Evolutionary conservation across 768 basidiomycete genomes (phyloP).

Genomic region (Rhodosporidiobolus odoratus): DNA sequence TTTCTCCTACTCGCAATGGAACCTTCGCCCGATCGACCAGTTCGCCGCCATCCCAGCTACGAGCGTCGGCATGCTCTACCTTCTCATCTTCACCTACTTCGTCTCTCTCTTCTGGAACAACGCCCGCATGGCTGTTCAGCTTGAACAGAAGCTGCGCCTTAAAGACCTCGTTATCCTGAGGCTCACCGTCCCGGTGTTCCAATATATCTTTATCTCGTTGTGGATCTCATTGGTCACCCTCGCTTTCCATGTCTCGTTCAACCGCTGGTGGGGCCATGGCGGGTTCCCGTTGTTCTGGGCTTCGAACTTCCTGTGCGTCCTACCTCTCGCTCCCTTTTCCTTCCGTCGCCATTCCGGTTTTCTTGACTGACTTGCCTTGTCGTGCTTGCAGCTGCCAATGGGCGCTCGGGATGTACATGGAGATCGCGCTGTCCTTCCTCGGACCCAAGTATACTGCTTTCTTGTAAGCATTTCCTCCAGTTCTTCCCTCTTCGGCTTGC

Average conservation of each 20-base stretch:
- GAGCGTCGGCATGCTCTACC: conserved; percentile 20
- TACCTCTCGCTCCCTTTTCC: too few species aligned
- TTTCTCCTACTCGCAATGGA: conserved; percentile 43
- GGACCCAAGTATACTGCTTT: conserved; percentile 46
- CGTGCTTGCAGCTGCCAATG: neutral
- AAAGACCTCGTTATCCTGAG: conserved; percentile 10
- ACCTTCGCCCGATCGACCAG: conserved; percentile 45
- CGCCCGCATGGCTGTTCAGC: conserved; percentile 5
- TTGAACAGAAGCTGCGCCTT: conserved; percentile 15
- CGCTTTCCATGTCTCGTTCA: conserved; percentile 44
- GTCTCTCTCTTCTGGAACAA: conserved; percentile 5
- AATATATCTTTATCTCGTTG: conserved; percentile 26
- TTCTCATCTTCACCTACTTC: conserved; percentile 46
- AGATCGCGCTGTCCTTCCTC: conserved; percentile 39
- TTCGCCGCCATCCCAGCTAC: conserved; percentile 40
- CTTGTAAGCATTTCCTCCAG: conserved; percentile 30
- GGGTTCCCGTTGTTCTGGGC: conserved; percentile 47
- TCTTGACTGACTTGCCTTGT: neutral
- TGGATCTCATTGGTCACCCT: conserved; percentile 44
- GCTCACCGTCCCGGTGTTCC: neutral
- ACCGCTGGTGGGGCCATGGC: conserved; percentile 41
- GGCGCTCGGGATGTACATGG: conserved; percentile 23
- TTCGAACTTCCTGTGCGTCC: conserved; percentile 20
- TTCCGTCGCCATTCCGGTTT: neutral
- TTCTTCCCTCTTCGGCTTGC: neutral